Evolutionary conservation across 257 asterid species (phyloP), one percentile per base, ranked within the genome.

Genomic region (Gynochthodes officinalis): DNA sequence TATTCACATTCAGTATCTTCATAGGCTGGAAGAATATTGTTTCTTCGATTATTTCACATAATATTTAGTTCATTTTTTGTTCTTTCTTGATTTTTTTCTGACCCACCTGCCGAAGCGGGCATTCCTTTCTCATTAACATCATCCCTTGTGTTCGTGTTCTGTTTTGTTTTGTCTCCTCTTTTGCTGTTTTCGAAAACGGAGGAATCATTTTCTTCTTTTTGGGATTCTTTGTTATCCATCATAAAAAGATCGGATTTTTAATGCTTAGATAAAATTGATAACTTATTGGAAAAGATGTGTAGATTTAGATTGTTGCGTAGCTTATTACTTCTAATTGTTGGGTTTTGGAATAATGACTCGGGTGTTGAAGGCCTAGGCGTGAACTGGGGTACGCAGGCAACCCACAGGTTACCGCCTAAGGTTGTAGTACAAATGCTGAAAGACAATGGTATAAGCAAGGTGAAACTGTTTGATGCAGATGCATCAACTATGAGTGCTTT

Each of bases 351-450:
- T 33, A 69, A 69, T n/a, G 67, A 37, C 48, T 50, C 16, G 25
- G 30, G 61, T 48, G 76, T 69, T 64, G 76, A 78, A 60, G 82
- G 83, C 67, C 73, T 82, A 33, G 85, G 85, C 55, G 80, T 82
- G 78, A 82, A 82, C 76, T 82, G 85, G 85, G 85, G 85, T 53
- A 82, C 85, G 52, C 81, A 74, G 85, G 83, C 83, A 7, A 78
- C 76, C 21, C 81, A 78, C 49, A 71, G 68, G 57, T 46, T 82
- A 53, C 81, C 85, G 3, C 79, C 85, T 1, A 75, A 82, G 30
- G 76, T 42, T 32, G 81, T 78, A 40, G 85, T 82, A 48, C 74
- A 82, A 61, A 78, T 78, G 85, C 43, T 82, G 18, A 73, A 48
- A n/a, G 85, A 75, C 27, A 82, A 82, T 82, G 81, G 81, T 1